These are phyloP conservation scores for Pseudocercospora musae DNA, from an alignment of 2,329 filamentous ascomycete genomes.

Conservation along the genomic window DNA sequence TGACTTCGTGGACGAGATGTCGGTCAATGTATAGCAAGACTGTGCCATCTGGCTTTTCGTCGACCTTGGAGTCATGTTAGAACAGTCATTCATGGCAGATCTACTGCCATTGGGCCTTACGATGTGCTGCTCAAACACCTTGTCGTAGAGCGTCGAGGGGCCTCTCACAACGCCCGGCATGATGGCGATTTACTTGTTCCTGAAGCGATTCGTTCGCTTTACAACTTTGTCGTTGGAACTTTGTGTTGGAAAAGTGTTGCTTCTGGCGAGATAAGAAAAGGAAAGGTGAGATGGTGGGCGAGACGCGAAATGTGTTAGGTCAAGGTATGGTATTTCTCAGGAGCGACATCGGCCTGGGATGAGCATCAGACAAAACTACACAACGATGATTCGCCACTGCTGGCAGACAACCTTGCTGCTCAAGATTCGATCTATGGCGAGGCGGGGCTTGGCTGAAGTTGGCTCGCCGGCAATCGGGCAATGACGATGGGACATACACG, in stretches of 20 bases:
- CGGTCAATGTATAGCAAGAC: slow-evolving; percentile 91
- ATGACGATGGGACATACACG: not conserved
- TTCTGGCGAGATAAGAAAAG: not conserved
- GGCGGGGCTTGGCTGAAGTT: not conserved
- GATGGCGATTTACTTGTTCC: slow-evolving; percentile 2
- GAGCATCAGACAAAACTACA: not conserved
- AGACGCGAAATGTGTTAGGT: not conserved
- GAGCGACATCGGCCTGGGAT: not conserved
- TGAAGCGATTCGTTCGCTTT: not conserved
- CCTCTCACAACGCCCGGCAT: slow-evolving; percentile 36
- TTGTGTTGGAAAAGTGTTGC: not conserved
- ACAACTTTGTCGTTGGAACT: not conserved
- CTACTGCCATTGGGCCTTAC: slow-evolving; percentile 35
- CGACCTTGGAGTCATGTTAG: slow-evolving; percentile 47
- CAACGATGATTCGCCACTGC: not conserved
- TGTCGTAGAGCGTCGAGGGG: slow-evolving; percentile 66
- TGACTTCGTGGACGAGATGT: slow-evolving; percentile 97
- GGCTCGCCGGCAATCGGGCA: not conserved
- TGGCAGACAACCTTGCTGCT: not conserved
- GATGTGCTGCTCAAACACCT: slow-evolving; percentile 91
- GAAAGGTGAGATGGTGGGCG: not conserved
- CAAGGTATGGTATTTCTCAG: not conserved
- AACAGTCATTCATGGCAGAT: too few species aligned
- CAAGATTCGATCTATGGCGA: not conserved
- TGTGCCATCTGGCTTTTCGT: slow-evolving; percentile 92